Evolutionary conservation across 495 filamentous ascomycete species (phyloP).

Genomic region (Lichenothelia convexa): DNA sequence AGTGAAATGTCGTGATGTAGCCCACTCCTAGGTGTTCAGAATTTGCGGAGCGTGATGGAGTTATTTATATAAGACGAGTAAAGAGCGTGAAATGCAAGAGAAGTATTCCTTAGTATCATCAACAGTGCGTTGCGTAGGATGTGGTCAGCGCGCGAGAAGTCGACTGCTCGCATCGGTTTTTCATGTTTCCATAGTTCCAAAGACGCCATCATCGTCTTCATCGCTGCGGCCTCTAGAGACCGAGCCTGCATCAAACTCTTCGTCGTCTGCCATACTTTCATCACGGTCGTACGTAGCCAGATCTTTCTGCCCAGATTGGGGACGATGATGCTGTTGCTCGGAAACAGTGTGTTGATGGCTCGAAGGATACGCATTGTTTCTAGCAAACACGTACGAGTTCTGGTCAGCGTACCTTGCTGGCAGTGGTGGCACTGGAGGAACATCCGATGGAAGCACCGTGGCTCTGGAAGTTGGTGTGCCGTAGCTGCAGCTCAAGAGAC

Average conservation of each 20-base stretch:
- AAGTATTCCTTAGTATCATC: background rate
- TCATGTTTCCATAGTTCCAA: constrained; percentile 88
- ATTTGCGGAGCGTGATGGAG: constrained; percentile 11
- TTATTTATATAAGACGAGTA: constrained; percentile 4
- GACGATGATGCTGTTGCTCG: constrained; percentile 24
- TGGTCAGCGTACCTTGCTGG: constrained; percentile 49
- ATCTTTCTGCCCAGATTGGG: constrained; percentile 25
- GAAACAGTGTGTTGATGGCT: constrained; percentile 22
- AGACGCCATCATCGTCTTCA: constrained; percentile 89
- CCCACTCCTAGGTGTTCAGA: constrained; percentile 19
- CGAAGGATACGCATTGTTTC: constrained; percentile 20
- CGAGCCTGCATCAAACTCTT: constrained; percentile 48
- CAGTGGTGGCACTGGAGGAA: constrained; percentile 72
- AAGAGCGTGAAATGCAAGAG: background rate
- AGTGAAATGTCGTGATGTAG: background rate
- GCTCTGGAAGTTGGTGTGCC: constrained; percentile 59
- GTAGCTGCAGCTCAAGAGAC: constrained; percentile 77
- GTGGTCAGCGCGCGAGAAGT: background rate
- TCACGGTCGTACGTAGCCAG: constrained; percentile 52
- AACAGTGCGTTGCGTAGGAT: constrained; percentile 4
- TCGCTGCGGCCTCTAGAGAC: constrained; percentile 42
- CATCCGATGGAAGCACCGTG: constrained; percentile 50
- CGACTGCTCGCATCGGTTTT: background rate
- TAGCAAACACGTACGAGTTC: too few species aligned
- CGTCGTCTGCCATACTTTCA: constrained; percentile 46